phyloP scores from a whole-genome alignment of 345 rosid species.

The Brassica cretica region DNA sequence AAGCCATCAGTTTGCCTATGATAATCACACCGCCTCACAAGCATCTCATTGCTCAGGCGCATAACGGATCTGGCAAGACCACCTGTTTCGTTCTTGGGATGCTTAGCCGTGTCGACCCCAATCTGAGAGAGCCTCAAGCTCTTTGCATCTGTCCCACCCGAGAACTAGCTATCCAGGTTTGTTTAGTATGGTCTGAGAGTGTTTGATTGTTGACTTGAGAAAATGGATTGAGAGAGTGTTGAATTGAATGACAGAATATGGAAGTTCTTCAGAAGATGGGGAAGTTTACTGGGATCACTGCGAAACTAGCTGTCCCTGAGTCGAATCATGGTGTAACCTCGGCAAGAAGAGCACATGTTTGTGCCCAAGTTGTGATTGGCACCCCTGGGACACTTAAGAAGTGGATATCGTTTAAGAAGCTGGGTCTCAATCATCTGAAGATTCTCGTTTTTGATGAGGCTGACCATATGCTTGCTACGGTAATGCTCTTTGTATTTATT shows the following conservation, averaged over 20 bases:
- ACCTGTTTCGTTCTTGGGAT: conserved; percentile 97
- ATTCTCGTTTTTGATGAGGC: conserved; percentile 98
- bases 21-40: conserved; percentile 82
- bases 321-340: conserved; percentile 41
- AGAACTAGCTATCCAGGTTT: conserved; percentile 90
- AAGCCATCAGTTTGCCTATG: conserved; percentile 92
- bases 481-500: conserved; percentile 26
- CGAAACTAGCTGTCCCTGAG: conserved; percentile 79
- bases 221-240: not conserved
- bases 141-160: conserved; percentile 96
- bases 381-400: conserved; percentile 93
- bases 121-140: conserved; percentile 65
- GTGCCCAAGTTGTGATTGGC: conserved; percentile 86
- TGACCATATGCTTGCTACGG: conserved; percentile 96
- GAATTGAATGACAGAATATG: conserved; percentile 59
- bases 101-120: conserved; percentile 81
- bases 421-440: conserved; percentile 53
- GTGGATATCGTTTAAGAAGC: conserved; percentile 65
- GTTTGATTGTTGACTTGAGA: not conserved
- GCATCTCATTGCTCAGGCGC: conserved; percentile 91
- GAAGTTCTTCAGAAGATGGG: conserved; percentile 96
- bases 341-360: conserved; percentile 46
- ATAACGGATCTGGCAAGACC: conserved; percentile 95
- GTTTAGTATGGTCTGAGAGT: not conserved
- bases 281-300: conserved; percentile 73